These are phyloP conservation scores for Cenchrus fungigraminus DNA, from an alignment of 176 grass and related monocot species.

Conservation along the genomic window DNA sequence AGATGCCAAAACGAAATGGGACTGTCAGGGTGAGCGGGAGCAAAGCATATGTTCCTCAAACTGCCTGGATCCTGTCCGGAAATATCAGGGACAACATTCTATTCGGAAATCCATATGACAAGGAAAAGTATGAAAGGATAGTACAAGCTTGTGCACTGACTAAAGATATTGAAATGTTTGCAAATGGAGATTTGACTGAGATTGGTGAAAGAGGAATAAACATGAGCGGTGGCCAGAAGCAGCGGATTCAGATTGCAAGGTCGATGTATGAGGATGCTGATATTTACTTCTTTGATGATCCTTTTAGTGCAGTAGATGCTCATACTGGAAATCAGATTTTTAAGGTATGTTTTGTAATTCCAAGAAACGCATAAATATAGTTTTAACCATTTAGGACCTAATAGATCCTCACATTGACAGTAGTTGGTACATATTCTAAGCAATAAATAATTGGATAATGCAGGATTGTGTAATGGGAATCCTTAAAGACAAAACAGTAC, in stretches of 20 bases:
- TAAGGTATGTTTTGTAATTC: slow-evolving; percentile 59
- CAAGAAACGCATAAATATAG: slow-evolving; percentile 15
- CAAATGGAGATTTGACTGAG: slow-evolving; percentile 93
- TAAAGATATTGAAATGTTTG: slow-evolving; percentile 90
- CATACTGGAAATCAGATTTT: slow-evolving; percentile 92
- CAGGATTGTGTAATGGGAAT: slow-evolving; percentile 93
- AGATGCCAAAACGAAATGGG: slow-evolving; percentile 78
- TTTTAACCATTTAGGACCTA: not conserved
- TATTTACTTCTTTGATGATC: slow-evolving; percentile 94
- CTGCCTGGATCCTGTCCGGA: slow-evolving; percentile 92
- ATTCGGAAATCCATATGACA: slow-evolving; percentile 81
- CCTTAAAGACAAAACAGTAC: slow-evolving; percentile 86
- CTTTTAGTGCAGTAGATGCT: slow-evolving; percentile 96
- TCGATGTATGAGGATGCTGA: slow-evolving; percentile 87
- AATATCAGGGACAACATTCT: slow-evolving; percentile 97
- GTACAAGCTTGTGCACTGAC: slow-evolving; percentile 79
- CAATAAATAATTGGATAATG: slow-evolving; percentile 29
- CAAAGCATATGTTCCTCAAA: slow-evolving; percentile 98
- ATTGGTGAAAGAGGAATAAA: slow-evolving; percentile 99
- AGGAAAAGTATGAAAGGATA: slow-evolving; percentile 73
- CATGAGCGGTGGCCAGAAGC: slow-evolving; percentile 98
- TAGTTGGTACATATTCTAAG: slow-evolving; percentile 1
- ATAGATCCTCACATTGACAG: not conserved
- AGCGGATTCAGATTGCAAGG: slow-evolving; percentile 91
- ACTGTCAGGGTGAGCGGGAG: slow-evolving; percentile 72